Evolutionary conservation across 1,284 basidiomycete species (phyloP).

Genomic region (Cerioporus squamosus): DNA sequence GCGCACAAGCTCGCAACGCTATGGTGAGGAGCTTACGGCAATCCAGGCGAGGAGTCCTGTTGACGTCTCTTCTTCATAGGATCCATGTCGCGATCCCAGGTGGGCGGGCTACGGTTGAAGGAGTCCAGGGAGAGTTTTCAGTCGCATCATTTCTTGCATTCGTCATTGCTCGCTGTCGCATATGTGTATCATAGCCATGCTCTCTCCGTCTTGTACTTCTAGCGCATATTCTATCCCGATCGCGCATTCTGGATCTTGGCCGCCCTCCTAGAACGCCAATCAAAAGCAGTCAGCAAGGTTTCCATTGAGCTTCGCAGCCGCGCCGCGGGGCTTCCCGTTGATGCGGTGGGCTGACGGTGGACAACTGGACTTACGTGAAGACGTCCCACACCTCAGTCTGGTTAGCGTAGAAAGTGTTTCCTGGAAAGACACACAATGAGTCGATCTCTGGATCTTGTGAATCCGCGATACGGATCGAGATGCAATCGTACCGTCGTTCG

Average conservation of each 20-base stretch:
- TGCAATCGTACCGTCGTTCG: constrained; percentile 51
- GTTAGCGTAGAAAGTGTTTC: constrained; percentile 52
- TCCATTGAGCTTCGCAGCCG: background rate
- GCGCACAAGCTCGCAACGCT: background rate
- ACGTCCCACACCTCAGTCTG: constrained; percentile 55
- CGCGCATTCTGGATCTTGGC: constrained; percentile 42
- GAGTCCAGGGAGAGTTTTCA: background rate
- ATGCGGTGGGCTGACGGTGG: background rate
- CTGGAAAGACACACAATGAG: constrained; percentile 26
- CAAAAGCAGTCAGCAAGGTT: constrained; percentile 5
- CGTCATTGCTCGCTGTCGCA: constrained; percentile 2
- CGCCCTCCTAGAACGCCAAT: constrained; percentile 27
- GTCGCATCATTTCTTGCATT: background rate
- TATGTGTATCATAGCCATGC: constrained; percentile 15
- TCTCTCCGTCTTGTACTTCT: background rate
- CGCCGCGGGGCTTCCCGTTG: background rate
- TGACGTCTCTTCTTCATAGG: background rate
- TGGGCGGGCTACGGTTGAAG: background rate
- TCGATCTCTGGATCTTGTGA: constrained; percentile 6
- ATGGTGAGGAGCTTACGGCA: background rate
- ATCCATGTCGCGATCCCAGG: constrained; percentile 12
- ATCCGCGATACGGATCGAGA: constrained; percentile 12
- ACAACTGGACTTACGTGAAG: constrained; percentile 45
- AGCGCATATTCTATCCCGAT: constrained; percentile 21
- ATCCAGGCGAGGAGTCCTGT: background rate